A percentile compares a stretch with the other conserved stretches of the same genome.
phyloP scores from a whole-genome alignment of 73 alveolate genomes.

The Paramecium sonneborni region DNA sequence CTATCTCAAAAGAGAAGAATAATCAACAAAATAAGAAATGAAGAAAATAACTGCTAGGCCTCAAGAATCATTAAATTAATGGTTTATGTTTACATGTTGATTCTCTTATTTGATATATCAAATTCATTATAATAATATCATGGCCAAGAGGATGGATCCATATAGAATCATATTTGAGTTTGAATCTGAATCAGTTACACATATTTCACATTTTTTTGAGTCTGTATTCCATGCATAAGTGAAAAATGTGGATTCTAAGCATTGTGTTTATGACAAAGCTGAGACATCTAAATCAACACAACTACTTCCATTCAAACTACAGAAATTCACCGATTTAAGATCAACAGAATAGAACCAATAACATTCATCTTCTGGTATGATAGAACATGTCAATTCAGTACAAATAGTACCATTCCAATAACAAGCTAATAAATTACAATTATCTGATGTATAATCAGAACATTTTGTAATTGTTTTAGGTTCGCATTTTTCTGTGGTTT shows the following conservation, averaged over 20 bases:
- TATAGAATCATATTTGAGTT: neutral
- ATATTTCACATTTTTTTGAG: neutral
- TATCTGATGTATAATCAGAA: neutral
- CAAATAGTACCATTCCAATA: neutral
- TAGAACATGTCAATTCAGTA: neutral
- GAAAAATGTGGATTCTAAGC: neutral
- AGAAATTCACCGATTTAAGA: neutral
- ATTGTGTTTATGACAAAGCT: neutral
- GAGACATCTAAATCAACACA: neutral
- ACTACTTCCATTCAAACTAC: neutral
- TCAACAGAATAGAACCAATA: neutral
- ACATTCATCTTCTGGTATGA: neutral
- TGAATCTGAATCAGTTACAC: neutral
- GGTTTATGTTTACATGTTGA: too few species aligned
- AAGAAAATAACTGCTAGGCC: too few species aligned
- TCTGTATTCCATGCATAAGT: neutral
- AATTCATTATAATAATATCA: neutral
- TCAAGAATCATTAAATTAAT: too few species aligned
- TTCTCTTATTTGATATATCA: neutral
- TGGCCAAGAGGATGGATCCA: neutral
- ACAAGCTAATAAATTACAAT: neutral
- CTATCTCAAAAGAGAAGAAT: too few species aligned
- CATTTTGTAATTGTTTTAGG: neutral
- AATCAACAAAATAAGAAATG: too few species aligned
- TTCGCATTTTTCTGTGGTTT: neutral